Conservation (phyloP, 2,329 filamentous ascomycete species). For the Curvularia verruculosa region DNA sequence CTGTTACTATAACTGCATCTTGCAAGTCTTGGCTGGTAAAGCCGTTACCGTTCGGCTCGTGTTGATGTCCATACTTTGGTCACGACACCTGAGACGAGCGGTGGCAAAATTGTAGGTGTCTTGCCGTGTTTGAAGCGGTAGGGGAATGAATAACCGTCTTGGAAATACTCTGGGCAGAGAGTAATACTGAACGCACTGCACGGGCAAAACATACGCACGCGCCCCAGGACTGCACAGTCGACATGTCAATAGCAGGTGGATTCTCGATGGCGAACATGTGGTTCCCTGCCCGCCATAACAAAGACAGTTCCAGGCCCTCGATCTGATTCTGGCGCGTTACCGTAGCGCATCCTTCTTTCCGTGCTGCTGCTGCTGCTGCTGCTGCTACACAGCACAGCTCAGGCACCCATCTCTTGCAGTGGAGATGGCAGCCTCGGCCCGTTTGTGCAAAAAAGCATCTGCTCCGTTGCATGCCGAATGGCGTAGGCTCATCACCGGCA, state of each 20-base stretch:
- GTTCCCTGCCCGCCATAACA: background rate
- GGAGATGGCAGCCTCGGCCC: constrained; percentile 15
- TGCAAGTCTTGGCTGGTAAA: background rate
- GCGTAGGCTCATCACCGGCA: constrained; percentile 19
- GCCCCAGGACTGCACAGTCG: background rate
- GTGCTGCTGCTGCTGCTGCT: background rate
- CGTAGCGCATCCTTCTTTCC: background rate
- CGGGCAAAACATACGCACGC: background rate
- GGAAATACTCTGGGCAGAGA: background rate
- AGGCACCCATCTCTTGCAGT: constrained; percentile 13
- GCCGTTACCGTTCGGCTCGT: background rate
- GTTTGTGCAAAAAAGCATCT: constrained; percentile 9
- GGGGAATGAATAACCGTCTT: background rate
- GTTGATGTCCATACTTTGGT: background rate
- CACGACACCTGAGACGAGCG: background rate
- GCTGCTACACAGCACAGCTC: background rate
- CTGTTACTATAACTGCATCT: background rate
- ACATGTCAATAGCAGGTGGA: background rate
- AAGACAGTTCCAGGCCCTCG: background rate
- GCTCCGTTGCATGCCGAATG: constrained; percentile 15
- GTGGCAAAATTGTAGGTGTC: background rate
- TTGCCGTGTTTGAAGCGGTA: background rate
- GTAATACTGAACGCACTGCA: background rate
- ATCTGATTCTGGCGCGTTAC: background rate
- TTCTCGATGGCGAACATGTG: constrained; percentile 1